Conservation (phyloP, 2,329 filamentous ascomycete species). For the Didymella exigua region DNA sequence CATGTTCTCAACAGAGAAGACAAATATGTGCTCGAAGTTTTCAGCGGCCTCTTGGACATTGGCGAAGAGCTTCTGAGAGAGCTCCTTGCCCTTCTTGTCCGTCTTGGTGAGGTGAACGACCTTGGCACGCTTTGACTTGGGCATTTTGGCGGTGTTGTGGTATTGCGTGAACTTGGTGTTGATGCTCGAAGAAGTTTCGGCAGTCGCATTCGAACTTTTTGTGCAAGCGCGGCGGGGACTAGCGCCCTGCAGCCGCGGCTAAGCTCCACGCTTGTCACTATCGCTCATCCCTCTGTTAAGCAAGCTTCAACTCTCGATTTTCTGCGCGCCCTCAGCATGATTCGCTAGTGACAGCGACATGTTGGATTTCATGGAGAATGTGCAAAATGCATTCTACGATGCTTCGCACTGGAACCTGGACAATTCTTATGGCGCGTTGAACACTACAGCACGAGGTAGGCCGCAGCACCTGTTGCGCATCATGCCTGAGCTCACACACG, state of each 20-base stretch:
- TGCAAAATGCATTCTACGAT: conserved; percentile 87
- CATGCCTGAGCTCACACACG: conserved; percentile 17
- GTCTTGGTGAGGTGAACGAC: conserved; percentile 90
- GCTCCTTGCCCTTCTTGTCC: conserved; percentile 90
- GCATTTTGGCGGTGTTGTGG: conserved; percentile 66
- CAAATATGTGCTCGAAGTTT: conserved; percentile 87
- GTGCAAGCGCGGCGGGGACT: conserved; percentile 36
- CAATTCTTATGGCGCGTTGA: conserved; percentile 88
- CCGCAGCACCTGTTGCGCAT: conserved; percentile 12
- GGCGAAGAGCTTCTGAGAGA: conserved; percentile 83
- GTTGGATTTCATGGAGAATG: conserved; percentile 97
- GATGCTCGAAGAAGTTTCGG: conserved; percentile 34
- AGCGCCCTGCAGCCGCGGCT: conserved; percentile 32
- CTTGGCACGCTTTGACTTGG: conserved; percentile 92
- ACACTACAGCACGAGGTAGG: conserved; percentile 78
- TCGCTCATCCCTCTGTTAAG: conserved; percentile 6
- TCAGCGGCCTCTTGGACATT: conserved; percentile 85
- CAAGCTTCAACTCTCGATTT: conserved; percentile 4
- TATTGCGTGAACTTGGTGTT: conserved; percentile 20
- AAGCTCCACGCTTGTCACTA: conserved; percentile 24
- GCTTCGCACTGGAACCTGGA: conserved; percentile 88
- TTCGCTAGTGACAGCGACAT: conserved; percentile 58
- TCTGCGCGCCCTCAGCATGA: conserved; percentile 24
- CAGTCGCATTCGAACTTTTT: no score
- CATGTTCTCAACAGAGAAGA: conserved; percentile 96